Conservation (phyloP, 2,329 filamentous ascomycete genomes). For the Furcasterigmium furcatum region DNA sequence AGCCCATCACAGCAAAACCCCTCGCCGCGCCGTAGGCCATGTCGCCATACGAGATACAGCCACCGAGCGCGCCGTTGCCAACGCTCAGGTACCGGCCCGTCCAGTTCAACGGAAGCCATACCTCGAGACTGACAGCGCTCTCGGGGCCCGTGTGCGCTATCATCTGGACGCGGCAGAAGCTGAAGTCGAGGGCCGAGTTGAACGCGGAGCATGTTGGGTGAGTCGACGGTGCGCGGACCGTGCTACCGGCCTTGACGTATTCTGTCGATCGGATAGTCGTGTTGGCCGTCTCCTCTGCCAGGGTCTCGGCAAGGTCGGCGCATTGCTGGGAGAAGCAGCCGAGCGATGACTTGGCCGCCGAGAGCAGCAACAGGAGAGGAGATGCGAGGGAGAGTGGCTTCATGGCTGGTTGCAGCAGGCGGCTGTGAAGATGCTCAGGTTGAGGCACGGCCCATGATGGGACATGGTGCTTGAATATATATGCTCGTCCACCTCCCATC, state of each 20-base stretch:
- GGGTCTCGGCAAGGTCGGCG: not conserved
- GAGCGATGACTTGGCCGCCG: not conserved
- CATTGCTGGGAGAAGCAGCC: not conserved
- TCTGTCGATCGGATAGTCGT: conserved; percentile 15
- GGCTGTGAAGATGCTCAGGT: too few species aligned
- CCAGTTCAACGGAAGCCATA: conserved; percentile 44
- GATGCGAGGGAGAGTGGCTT: not conserved
- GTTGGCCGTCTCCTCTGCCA: conserved; percentile 11
- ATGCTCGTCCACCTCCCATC: too few species aligned
- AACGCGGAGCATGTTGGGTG: conserved; percentile 25
- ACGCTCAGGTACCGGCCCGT: conserved; percentile 40
- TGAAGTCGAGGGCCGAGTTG: conserved; percentile 9
- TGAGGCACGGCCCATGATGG: too few species aligned
- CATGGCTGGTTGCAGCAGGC: too few species aligned
- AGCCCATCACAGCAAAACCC: conserved; percentile 44
- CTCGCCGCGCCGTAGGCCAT: conserved; percentile 37
- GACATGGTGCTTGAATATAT: too few species aligned
- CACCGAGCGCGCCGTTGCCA: conserved; percentile 45
- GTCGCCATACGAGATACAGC: conserved; percentile 43
- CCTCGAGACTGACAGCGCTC: conserved; percentile 41
- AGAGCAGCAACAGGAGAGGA: not conserved
- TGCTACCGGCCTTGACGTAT: conserved; percentile 20
- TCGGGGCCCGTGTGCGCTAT: conserved; percentile 21
- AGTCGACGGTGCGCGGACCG: conserved; percentile 24
- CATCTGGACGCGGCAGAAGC: conserved; percentile 22